phyloP scores from a whole-genome alignment of 352 stramenopile species.

The Globisporangium carolinianum region DNA sequence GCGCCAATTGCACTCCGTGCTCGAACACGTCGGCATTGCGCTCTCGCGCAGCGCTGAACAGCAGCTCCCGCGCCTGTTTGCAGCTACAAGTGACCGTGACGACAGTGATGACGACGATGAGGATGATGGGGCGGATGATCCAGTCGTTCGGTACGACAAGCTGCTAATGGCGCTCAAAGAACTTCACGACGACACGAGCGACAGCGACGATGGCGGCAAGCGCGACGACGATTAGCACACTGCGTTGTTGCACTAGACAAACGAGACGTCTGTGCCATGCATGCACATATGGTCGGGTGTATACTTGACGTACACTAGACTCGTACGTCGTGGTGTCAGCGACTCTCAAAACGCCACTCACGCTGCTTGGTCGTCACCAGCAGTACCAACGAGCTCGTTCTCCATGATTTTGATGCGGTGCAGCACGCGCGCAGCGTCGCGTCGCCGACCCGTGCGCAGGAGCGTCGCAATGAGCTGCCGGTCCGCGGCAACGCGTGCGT shows the following conservation, averaged over 20 bases:
- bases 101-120: neutral
- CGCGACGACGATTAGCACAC: constrained; percentile 6
- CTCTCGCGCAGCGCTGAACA: constrained; percentile 31
- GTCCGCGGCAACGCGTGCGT: constrained; percentile 44
- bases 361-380: constrained; percentile 8
- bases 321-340: no score
- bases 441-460: constrained; percentile 29
- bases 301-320: neutral
- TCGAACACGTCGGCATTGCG: constrained; percentile 48
- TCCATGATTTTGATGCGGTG: constrained; percentile 76
- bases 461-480: constrained; percentile 36
- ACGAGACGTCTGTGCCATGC: neutral
- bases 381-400: constrained; percentile 51
- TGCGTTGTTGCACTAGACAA: no score
- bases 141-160: constrained; percentile 18
- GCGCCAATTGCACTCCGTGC: constrained; percentile 31
- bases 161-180: constrained; percentile 24
- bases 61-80: constrained; percentile 30
- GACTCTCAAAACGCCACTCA: neutral
- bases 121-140: neutral
- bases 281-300: neutral
- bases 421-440: constrained; percentile 61
- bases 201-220: neutral
- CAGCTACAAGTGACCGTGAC: neutral
- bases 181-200: constrained; percentile 12